Base-by-base conservation (phyloP, 1,284 basidiomycete species). In the Taiwanofungus camphoratus region DNA sequence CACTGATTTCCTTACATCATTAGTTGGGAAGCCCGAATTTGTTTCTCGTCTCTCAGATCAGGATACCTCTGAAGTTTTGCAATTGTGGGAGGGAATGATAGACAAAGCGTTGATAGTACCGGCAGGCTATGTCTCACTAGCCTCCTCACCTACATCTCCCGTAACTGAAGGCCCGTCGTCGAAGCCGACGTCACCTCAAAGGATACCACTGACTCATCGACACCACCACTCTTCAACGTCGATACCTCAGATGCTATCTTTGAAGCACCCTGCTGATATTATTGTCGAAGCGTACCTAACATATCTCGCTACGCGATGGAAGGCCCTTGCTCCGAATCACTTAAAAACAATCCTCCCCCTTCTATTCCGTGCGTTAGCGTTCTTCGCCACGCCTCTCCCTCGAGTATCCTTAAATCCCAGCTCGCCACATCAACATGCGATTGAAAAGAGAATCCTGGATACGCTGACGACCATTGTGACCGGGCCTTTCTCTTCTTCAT, bases 311-410 rank as follows among this genome's bases (percentile, higher is more conserved):
- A 68, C 72, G 5, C 79, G 81, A 45, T 62, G 79, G 31, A 79
- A 77, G 52, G 70, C 68, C 7, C 67, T 86, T 13, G 69, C 78
- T 3, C 73, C 75, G 5, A 62, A 61, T 13, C 70, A 73, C 51
- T 70, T 88, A 33, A 58, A 65, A 6, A 54, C 63, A 33, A 76
- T 87, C 39, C 65, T 88, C n/a, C 79, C 82, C 0, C 64, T 82
- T 20, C 72, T 88, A n/a, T 84, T 86, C 53, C 79, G 81, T 18
- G 73, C 74, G 16, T 69, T 85, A 13, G 76, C 80, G 0, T 77
- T 75, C 52, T 80, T 75, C 55, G 66, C 76, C 7, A 71, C 77
- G 4, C 76, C 81, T 1, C 70, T 88, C 20, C 80, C 85, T 26
- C 74, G 79, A 6, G 61, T 88, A 5, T 76, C 81, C 8, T 64